Evolutionary conservation across 78 protist species (phyloP).

Genomic region (Polysphondylium violaceum): DNA sequence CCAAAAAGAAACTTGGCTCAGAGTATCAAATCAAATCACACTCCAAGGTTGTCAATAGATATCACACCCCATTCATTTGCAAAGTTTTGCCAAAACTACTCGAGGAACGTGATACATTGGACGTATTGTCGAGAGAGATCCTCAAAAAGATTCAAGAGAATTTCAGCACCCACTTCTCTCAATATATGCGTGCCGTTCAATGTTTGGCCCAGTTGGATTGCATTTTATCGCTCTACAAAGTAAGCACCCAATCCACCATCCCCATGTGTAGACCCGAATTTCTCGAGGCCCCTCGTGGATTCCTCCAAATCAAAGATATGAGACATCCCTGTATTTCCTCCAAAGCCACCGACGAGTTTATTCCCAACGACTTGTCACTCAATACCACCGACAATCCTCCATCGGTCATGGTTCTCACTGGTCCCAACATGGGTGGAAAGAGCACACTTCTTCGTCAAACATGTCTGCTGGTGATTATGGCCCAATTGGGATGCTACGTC

Average conservation of each 20-base stretch:
- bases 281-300: neutral
- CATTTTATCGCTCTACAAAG: conserved; percentile 23
- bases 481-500: conserved; percentile 98
- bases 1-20: neutral
- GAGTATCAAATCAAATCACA: neutral
- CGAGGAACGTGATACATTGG: conserved; percentile 37
- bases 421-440: conserved; percentile 98
- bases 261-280: conserved; percentile 50
- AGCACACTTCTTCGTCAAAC: conserved; percentile 93
- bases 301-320: conserved; percentile 39
- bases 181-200: neutral
- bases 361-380: conserved; percentile 81
- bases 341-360: conserved; percentile 63
- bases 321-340: conserved; percentile 76
- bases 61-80: conserved; percentile 43
- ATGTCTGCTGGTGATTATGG: conserved; percentile 92
- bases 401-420: conserved; percentile 92
- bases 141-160: conserved; percentile 11
- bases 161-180: neutral
- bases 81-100: conserved; percentile 6
- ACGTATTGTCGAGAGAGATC: conserved; percentile 15
- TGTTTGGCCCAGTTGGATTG: conserved; percentile 52
- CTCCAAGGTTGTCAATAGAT: conserved; percentile 5
- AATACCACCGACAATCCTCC: conserved; percentile 7
- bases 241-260: conserved; percentile 20